phyloP scores from a whole-genome alignment of 768 basidiomycete genomes.

The Trametes maxima region DNA sequence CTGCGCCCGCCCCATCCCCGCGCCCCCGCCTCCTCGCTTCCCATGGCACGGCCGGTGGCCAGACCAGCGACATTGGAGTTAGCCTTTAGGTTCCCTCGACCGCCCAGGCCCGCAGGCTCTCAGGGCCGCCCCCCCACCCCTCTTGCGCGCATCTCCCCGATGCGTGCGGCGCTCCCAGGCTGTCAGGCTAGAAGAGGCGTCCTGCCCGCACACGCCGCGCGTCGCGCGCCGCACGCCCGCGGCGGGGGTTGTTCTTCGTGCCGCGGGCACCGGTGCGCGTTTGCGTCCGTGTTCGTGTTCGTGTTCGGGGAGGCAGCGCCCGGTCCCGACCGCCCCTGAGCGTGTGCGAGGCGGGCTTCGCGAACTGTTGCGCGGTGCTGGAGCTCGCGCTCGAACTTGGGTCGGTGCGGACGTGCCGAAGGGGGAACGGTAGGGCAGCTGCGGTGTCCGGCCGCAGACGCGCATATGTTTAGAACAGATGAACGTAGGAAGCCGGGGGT shows the following conservation, averaged over 20 bases:
- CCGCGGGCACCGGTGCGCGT: slow-evolving; percentile 5
- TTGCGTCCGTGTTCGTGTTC: no score
- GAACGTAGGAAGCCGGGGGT: background rate
- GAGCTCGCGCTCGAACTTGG: no score
- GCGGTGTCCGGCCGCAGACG: background rate
- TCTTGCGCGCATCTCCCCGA: slow-evolving; percentile 9
- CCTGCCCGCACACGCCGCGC: slow-evolving; percentile 23
- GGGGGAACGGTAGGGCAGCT: background rate
- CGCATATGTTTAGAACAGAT: background rate
- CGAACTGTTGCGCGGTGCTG: no score
- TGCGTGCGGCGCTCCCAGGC: slow-evolving; percentile 22
- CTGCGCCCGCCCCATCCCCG: background rate
- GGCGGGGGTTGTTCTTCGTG: slow-evolving; percentile 3
- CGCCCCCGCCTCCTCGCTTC: no score
- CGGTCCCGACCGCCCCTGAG: no score
- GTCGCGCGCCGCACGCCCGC: background rate
- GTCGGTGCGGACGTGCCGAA: no score
- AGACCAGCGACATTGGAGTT: background rate
- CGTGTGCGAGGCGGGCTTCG: no score
- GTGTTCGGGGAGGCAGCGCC: no score
- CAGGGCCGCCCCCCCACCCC: background rate
- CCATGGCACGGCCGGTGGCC: no score
- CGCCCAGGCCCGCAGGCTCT: background rate
- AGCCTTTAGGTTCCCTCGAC: slow-evolving; percentile 9
- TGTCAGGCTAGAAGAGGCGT: slow-evolving; percentile 15